Conservation (phyloP, 176 grass and related monocot species). For the Pharus latifolius region DNA sequence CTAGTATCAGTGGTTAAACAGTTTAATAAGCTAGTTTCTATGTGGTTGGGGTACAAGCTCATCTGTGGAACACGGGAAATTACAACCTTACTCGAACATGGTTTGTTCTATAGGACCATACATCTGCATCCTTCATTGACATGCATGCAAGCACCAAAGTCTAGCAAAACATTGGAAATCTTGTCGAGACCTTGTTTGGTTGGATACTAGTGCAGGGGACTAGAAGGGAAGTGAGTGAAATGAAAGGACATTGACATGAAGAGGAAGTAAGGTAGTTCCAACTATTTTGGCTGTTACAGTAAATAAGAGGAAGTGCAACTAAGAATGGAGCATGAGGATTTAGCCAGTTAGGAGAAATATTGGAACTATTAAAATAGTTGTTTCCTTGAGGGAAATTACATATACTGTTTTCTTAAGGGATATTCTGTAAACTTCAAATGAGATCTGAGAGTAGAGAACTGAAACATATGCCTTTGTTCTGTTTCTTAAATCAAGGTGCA, state of each 20-base stretch:
- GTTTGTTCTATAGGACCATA: too few relatives aligned
- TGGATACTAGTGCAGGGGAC: too few relatives aligned
- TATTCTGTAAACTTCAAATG: conserved; percentile 4
- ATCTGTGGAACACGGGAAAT: not conserved
- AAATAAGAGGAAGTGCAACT: not conserved
- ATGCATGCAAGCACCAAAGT: too few relatives aligned
- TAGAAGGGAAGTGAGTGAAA: not conserved
- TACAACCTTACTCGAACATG: too few relatives aligned
- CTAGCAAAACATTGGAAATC: too few relatives aligned
- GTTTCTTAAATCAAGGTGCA: not conserved
- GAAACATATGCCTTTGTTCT: conserved; percentile 2
- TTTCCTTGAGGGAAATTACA: not conserved
- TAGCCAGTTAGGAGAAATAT: not conserved
- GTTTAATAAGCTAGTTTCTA: not conserved
- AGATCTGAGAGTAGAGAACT: not conserved
- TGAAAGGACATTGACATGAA: not conserved
- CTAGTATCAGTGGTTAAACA: not conserved
- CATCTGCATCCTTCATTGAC: too few relatives aligned
- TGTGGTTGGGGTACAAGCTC: not conserved
- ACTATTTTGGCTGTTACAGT: not conserved
- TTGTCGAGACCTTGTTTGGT: too few relatives aligned
- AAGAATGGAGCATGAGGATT: not conserved
- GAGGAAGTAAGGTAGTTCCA: not conserved
- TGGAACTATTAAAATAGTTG: not conserved
- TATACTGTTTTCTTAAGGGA: not conserved